Percentiles rank a stretch among this genome's conserved stretches.
phyloP scores from a whole-genome alignment of 2,329 filamentous ascomycete genomes.

The Aspergillus sp. region DNA sequence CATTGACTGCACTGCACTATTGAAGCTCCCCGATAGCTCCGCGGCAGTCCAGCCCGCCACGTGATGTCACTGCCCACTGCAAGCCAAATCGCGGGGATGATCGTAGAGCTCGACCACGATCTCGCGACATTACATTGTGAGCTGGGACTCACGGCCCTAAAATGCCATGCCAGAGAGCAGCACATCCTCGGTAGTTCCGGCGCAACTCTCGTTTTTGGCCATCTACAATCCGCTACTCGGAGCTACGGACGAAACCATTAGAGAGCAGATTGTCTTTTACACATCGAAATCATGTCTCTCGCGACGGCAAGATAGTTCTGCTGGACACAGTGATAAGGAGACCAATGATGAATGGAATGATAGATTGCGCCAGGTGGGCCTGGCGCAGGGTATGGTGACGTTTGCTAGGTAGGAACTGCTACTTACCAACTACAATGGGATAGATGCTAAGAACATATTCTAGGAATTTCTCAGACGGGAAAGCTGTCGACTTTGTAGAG shows the following conservation, averaged over 20 bases:
- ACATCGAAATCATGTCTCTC: constrained; percentile 54
- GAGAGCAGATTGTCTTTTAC: constrained; percentile 91
- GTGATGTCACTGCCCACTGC: constrained; percentile 34
- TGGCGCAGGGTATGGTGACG: constrained; percentile 94
- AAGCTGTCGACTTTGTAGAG: constrained; percentile 79
- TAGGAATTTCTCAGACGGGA: constrained; percentile 77
- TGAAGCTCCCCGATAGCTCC: constrained; percentile 14
- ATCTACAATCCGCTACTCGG: constrained; percentile 92
- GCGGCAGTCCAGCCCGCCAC: constrained; percentile 20
- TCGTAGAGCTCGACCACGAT: neutral
- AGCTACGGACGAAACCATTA: constrained; percentile 68
- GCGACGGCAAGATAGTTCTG: constrained; percentile 20
- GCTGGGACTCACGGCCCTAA: constrained; percentile 14
- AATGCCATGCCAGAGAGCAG: constrained; percentile 43
- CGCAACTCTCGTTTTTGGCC: constrained; percentile 83
- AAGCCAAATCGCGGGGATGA: constrained; percentile 12
- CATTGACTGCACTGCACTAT: constrained; percentile 1
- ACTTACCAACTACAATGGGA: neutral
- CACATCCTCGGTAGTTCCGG: constrained; percentile 60
- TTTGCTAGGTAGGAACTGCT: constrained; percentile 66
- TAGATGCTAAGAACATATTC: constrained; percentile 17
- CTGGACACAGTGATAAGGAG: constrained; percentile 28
- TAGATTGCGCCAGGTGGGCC: constrained; percentile 84
- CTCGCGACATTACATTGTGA: constrained; percentile 12
- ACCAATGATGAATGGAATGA: constrained; percentile 73